Conservation (phyloP, 106 monocot species). For the Apostasia shenzhenica region DNA sequence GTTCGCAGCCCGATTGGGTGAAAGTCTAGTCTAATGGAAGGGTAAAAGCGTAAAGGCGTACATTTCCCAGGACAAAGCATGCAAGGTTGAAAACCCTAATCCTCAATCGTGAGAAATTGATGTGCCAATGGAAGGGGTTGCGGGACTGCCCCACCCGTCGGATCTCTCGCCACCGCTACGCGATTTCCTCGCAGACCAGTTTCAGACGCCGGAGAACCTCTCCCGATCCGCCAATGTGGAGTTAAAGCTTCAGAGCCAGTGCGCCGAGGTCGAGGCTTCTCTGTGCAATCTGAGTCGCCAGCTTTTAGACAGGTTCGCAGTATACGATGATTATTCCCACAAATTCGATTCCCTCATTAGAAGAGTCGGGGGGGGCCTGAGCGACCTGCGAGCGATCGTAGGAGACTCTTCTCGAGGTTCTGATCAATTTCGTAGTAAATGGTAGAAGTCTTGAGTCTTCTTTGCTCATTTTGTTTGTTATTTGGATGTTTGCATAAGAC, state of each 20-base stretch:
- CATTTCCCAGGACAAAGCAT: no score
- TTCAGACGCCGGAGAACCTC: constrained; percentile 37
- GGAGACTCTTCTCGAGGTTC: constrained; percentile 16
- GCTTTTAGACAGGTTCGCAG: constrained; percentile 27
- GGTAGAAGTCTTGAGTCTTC: neutral
- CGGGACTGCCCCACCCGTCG: constrained; percentile 21
- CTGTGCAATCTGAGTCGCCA: constrained; percentile 40
- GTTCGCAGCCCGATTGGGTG: no score
- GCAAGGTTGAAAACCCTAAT: no score
- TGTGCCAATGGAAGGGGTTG: constrained; percentile 20
- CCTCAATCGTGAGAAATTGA: no score
- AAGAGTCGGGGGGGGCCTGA: constrained; percentile 26
- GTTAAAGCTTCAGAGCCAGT: constrained; percentile 37
- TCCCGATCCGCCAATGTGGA: constrained; percentile 23
- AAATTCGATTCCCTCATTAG: constrained; percentile 16
- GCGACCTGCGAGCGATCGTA: constrained; percentile 23
- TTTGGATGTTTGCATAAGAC: constrained; percentile 4
- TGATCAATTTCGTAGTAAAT: neutral
- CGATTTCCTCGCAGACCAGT: constrained; percentile 37
- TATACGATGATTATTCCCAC: constrained; percentile 32
- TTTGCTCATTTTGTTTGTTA: neutral
- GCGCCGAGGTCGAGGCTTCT: constrained; percentile 52
- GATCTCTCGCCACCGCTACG: constrained; percentile 31
- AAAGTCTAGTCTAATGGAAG: no score
- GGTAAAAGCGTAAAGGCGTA: no score